phyloP scores from a whole-genome alignment of 441 rosid genomes.

The Caryocar brasiliense region DNA sequence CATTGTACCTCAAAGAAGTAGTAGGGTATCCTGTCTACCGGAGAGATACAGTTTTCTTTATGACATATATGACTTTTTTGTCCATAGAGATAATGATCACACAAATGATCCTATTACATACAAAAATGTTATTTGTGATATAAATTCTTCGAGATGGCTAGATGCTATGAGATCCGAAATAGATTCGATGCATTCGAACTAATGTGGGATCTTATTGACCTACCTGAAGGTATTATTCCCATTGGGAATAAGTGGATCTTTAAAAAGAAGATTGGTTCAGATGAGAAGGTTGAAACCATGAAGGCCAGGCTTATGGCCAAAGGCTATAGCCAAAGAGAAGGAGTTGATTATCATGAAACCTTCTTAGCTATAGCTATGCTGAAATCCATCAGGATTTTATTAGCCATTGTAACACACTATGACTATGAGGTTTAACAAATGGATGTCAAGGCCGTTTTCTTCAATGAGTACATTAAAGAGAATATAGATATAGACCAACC shows the following conservation, averaged over 20 bases:
- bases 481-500: neutral
- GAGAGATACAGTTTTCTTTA: too few species aligned
- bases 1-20: too few species aligned
- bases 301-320: neutral
- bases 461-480: neutral
- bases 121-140: neutral
- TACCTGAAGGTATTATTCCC: neutral
- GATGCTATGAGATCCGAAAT: neutral
- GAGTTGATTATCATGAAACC: neutral
- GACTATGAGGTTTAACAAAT: neutral
- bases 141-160: neutral
- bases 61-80: too few species aligned
- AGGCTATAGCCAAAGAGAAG: neutral
- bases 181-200: neutral
- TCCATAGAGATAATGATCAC: too few species aligned
- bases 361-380: neutral
- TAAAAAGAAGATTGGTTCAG: neutral
- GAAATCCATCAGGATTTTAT: neutral
- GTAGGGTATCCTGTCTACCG: too few species aligned
- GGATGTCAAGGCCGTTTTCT: neutral
- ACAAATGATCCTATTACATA: too few species aligned
- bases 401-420: neutral
- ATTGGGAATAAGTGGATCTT: neutral
- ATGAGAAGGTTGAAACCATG: neutral
- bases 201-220: neutral